Evolutionary conservation across 306 rosid species (phyloP), one percentile per base, ranked within the genome.

Genomic region (Quercus bicolor): DNA sequence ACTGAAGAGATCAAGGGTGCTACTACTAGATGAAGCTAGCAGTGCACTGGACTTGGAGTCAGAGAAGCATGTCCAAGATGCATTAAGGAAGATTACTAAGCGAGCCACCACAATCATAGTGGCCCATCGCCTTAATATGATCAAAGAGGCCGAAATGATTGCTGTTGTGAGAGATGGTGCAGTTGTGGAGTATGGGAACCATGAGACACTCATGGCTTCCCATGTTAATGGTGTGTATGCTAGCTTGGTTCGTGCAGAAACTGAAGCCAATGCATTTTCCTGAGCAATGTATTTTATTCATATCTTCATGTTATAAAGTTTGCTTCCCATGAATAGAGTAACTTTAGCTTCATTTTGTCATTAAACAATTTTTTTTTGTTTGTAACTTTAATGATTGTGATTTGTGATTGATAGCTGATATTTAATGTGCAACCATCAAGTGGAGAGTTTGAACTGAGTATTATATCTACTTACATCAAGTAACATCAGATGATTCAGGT

Each of bases 11-110:
- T 86, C 97, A 75, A 91, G 85, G 71, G 85, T 95, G 18, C 74
- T 92, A 56, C 81, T 91, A 23, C 91, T 92, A 83, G 98, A 95
- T 85, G 98, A 95, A 85, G 97, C 98, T 81, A 92, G 97, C 82
- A 95, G 97, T 87, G 94, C 96, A 52, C 72, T 92, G 82, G 98
- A 92, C 84, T 81, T 88, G 76, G 97, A 94, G 81, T 89, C 98
- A 60, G 97, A 90, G 87, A 85, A 84, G 51, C 91, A 89, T 81
- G 86, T 92, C 60, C 93, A 95, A 86, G 85, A 84, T 21, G 93
- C 98, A 52, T 86, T 92, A 1, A 83, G 73, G 72, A 87, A 87
- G 51, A 84, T 82, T 34, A 65, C 88, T 14, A 82, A 83, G 64
- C 78, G 82, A 45, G 87, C 98, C 72, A 92, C 97, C 14, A 90